Evolutionary conservation across 148 eudicot genomes (phyloP).

Genomic region (Nepenthes mirabilis): DNA sequence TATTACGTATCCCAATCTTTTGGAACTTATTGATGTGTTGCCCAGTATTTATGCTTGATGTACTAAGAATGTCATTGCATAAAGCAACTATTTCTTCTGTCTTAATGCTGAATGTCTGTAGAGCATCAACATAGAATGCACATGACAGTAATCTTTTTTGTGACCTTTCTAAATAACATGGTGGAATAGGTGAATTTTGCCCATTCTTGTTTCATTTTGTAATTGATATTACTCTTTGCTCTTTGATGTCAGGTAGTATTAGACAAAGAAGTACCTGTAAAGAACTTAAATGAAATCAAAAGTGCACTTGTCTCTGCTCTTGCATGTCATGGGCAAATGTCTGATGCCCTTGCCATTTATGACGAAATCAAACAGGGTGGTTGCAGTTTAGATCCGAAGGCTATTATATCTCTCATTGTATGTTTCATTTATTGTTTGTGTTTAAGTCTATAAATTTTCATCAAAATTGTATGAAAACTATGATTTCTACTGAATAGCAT

Average conservation of each 20-base stretch:
- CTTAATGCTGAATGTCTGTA: too few relatives aligned
- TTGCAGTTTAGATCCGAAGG: conserved; percentile 50
- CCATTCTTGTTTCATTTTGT: neutral
- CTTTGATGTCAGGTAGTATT: conserved; percentile 36
- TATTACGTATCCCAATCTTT: too few relatives aligned
- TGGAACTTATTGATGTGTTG: too few relatives aligned
- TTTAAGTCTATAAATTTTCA: neutral
- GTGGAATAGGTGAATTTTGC: too few relatives aligned
- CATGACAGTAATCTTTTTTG: too few relatives aligned
- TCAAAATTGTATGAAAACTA: neutral
- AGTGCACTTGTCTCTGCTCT: conserved; percentile 64
- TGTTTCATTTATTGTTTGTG: conserved; percentile 14
- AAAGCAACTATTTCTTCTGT: too few relatives aligned
- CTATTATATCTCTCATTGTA: conserved; percentile 55
- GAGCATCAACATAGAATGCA: too few relatives aligned
- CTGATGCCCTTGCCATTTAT: conserved; percentile 52
- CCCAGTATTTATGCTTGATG: too few relatives aligned
- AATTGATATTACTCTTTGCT: neutral
- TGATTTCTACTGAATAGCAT: neutral
- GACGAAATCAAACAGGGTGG: conserved; percentile 49
- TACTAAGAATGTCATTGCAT: too few relatives aligned
- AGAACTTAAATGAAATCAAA: conserved; percentile 47
- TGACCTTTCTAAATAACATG: too few relatives aligned
- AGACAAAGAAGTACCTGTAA: conserved; percentile 37
- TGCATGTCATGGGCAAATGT: conserved; percentile 47